A percentile compares a stretch with the other conserved stretches of the same genome.
These are phyloP conservation scores for Backusella sp. DNA, from an alignment of 192 early-diverging fungal genomes.

Conservation along the genomic window DNA sequence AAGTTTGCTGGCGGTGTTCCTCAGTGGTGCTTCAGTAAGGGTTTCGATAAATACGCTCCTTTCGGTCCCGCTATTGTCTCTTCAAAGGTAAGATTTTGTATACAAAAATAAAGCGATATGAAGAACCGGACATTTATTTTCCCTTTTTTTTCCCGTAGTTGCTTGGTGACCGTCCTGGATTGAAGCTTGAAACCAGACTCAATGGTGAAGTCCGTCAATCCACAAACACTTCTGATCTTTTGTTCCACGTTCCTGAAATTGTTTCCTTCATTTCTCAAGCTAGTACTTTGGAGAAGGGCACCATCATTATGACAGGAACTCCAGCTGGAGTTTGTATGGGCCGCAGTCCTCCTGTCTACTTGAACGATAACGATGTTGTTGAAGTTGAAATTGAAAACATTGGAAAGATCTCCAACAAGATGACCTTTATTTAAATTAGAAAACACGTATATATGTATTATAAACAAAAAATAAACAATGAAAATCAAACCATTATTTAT, in stretches of 20 bases:
- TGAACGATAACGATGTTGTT: constrained; percentile 61
- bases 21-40: constrained; percentile 16
- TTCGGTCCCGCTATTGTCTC: constrained; percentile 40
- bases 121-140: neutral
- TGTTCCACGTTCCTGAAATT: constrained; percentile 60
- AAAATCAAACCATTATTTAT: too few species aligned
- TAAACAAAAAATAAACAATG: too few species aligned
- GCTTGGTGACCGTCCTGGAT: neutral
- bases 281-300: constrained; percentile 86
- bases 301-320: constrained; percentile 90
- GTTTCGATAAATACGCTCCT: constrained; percentile 18
- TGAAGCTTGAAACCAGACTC: constrained; percentile 31
- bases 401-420: constrained; percentile 34
- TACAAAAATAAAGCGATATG: neutral
- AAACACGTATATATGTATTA: neutral
- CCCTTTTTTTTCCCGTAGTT: neutral
- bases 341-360: too few species aligned
- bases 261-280: constrained; percentile 76
- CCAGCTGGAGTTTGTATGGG: too few species aligned
- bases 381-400: constrained; percentile 60
- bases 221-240: constrained; percentile 67
- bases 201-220: constrained; percentile 73
- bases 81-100: constrained; percentile 8
- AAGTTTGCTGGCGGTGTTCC: constrained; percentile 15
- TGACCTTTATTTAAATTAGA: constrained; percentile 5